phyloP scores from a whole-genome alignment of 1,284 basidiomycete genomes.

The Boletus sp. region DNA sequence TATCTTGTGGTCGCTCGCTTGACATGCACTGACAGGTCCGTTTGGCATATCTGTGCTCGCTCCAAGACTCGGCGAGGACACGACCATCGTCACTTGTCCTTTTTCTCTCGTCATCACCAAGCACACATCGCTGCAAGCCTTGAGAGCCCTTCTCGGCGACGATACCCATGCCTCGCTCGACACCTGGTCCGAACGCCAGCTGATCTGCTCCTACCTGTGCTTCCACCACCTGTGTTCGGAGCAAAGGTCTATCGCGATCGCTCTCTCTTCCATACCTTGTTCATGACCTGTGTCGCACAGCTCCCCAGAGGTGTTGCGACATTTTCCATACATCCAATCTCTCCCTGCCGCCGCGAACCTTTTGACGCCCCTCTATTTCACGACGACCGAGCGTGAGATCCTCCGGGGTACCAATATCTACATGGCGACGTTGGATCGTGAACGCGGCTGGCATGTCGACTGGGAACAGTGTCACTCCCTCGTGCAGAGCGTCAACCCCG shows the following conservation, averaged over 20 bases:
- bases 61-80: slow-evolving; percentile 45
- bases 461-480: slow-evolving; percentile 49
- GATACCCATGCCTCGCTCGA: slow-evolving; percentile 22
- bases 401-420: slow-evolving; percentile 76
- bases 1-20: neutral
- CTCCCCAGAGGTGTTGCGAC: slow-evolving; percentile 36
- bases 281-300: slow-evolving; percentile 23
- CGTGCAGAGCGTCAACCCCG: slow-evolving; percentile 35
- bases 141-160: slow-evolving; percentile 40
- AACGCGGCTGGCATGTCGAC: slow-evolving; percentile 56
- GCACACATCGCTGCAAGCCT: slow-evolving; percentile 41
- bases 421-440: slow-evolving; percentile 65
- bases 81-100: slow-evolving; percentile 68
- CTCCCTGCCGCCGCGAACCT: slow-evolving; percentile 59
- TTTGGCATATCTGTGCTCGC: slow-evolving; percentile 62
- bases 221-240: slow-evolving; percentile 61
- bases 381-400: slow-evolving; percentile 53
- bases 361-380: slow-evolving; percentile 77
- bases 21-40: slow-evolving; percentile 32
- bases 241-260: slow-evolving; percentile 22
- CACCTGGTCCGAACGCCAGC: slow-evolving; percentile 65
- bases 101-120: slow-evolving; percentile 71
- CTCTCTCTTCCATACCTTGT: slow-evolving; percentile 19
- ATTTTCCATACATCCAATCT: slow-evolving; percentile 62
- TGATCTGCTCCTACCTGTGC: slow-evolving; percentile 66